Base-by-base conservation (phyloP, 2,329 filamentous ascomycete genomes). In the Pseudogymnoascus sp. region DNA sequence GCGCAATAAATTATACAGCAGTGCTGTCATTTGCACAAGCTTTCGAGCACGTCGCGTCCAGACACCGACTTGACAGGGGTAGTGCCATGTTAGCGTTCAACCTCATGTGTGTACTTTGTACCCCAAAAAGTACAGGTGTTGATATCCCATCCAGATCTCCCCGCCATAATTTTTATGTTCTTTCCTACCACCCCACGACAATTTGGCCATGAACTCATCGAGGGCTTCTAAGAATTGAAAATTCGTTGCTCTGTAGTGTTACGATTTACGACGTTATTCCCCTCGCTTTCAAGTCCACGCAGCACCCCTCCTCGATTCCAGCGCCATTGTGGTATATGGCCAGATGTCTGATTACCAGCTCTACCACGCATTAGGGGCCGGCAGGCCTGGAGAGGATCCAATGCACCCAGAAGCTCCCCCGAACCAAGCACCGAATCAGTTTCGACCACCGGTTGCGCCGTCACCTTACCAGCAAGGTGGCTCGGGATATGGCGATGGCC, bases 311-410 rank as follows among this genome's bases (percentile, higher is more conserved):
- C 29, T 56, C 17, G 10, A 56, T 21, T 21, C 29, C 31, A 35
- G 29, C 29, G 31, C 37, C 37, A 62, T 38, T 31, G 60, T 42
- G 40, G 44, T 33, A 59, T 59, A 62, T 35, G 35, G 64, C 67
- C 73, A 67, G 68, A 85, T 85, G 82, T 79, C 81, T 70, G 81
- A 84, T 68, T 80, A 83, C 71, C 74, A 78, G 65, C 80, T 80
- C 73, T 85, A 82, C 70, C 81, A 85, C 69, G 76, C 80, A 70
- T 77, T 84, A 62, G 83, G 82, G 59, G 82, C 85, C 70, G 81
- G 80, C 69, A 80, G 82, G 66, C 78, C 78, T 65, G 70, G 78
- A 69, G 82, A 87, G 67, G 77, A 80, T 77, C 83, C 71, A 79
- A 83, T 75, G 75, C 85, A 75, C 77, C 82, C 70, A 76, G 80